Conservation (phyloP, 495 filamentous ascomycete genomes). For the Daldinia caldariorum region DNA sequence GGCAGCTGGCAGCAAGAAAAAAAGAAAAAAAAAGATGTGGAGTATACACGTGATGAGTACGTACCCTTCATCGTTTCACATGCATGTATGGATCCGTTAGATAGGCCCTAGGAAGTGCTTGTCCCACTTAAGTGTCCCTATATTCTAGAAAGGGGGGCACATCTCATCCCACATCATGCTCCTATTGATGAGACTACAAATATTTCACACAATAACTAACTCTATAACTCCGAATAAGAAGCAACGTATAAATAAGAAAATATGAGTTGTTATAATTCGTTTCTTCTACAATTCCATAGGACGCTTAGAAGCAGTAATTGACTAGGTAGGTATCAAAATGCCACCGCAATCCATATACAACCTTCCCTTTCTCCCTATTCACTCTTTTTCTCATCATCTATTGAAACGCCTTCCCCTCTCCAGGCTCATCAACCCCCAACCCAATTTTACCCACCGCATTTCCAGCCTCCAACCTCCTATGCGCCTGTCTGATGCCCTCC, state of each 20-base stretch:
- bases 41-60: background rate
- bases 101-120: too few relatives aligned
- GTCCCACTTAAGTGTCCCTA: background rate
- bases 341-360: background rate
- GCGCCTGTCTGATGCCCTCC: conserved; percentile 37
- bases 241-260: too few relatives aligned
- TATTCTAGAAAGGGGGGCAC: background rate
- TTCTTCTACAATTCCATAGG: too few relatives aligned
- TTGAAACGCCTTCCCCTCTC: conserved; percentile 24
- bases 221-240: too few relatives aligned
- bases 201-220: too few relatives aligned
- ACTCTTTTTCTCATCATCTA: background rate
- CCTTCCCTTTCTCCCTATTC: background rate
- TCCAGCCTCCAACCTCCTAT: conserved; percentile 32
- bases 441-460: conserved; percentile 36
- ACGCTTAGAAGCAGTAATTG: background rate
- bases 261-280: too few relatives aligned
- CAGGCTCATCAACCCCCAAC: conserved; percentile 31
- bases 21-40: background rate
- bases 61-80: background rate
- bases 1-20: conserved; percentile 6
- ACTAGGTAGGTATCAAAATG: background rate
- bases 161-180: background rate
- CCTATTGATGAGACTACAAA: too few relatives aligned
- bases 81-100: too few relatives aligned